Conservation (phyloP, 1,284 basidiomycete genomes). For the Sphaerobolus stellatus region DNA sequence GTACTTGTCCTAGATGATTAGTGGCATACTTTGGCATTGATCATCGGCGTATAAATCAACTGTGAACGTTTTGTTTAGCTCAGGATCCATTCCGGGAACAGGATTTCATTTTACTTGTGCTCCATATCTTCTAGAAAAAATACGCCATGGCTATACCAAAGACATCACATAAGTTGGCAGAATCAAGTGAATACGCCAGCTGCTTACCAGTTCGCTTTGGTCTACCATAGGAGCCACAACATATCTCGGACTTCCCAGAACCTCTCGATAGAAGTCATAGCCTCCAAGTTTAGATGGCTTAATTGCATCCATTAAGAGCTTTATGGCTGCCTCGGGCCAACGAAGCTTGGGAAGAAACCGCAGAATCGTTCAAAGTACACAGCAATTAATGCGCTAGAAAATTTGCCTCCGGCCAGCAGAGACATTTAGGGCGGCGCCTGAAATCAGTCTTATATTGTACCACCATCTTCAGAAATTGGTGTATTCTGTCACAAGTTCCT, state of each 20-base stretch:
- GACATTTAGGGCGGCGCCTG: too few relatives aligned
- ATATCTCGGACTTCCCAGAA: conserved; percentile 81
- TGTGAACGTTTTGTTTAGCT: conserved; percentile 34
- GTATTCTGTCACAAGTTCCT: too few relatives aligned
- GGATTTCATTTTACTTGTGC: conserved; percentile 70
- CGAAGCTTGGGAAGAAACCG: not conserved
- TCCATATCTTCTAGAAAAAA: conserved; percentile 85
- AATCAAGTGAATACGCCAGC: not conserved
- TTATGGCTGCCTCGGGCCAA: conserved; percentile 3
- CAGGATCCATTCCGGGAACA: not conserved
- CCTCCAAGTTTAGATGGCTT: conserved; percentile 59
- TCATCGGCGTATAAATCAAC: conserved; percentile 96
- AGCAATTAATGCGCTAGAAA: too few relatives aligned
- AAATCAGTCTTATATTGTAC: too few relatives aligned
- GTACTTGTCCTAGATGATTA: not conserved
- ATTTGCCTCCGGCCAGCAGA: too few relatives aligned
- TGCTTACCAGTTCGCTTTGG: conserved; percentile 87
- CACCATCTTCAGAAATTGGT: too few relatives aligned
- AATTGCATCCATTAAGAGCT: not conserved
- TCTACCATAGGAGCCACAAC: conserved; percentile 98
- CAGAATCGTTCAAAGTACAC: too few relatives aligned
- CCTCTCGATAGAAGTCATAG: conserved; percentile 77
- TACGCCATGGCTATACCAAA: conserved; percentile 78
- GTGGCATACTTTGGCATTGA: conserved; percentile 76
- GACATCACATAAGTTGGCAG: conserved; percentile 8